Evolutionary conservation across 2,329 filamentous ascomycete genomes (phyloP).

Genomic region (Didymella pomorum): DNA sequence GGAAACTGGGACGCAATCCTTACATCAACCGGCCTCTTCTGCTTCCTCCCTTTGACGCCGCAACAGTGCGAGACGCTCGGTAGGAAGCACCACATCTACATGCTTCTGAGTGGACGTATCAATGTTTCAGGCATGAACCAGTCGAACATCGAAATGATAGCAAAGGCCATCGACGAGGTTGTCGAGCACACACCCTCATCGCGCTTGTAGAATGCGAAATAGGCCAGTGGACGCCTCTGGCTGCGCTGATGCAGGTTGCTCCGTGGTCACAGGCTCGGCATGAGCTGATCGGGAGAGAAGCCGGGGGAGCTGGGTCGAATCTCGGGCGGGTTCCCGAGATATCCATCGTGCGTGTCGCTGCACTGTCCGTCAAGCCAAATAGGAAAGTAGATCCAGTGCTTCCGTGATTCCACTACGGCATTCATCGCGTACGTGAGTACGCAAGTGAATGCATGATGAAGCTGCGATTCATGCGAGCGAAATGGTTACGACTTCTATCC

Average conservation of each 20-base stretch:
- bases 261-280: background rate
- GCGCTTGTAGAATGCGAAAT: background rate
- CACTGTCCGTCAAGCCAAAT: background rate
- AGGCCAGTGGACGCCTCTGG: background rate
- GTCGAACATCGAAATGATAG: conserved; percentile 28
- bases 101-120: conserved; percentile 35
- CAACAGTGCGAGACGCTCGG: conserved; percentile 28
- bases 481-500: background rate
- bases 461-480: background rate
- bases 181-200: conserved; percentile 1
- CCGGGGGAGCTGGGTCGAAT: background rate
- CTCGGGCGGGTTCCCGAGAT: conserved; percentile 8
- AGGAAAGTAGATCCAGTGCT: conserved; percentile 12
- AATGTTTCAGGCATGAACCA: conserved; percentile 37
- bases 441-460: background rate
- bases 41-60: background rate
- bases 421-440: background rate
- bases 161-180: conserved; percentile 30
- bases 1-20: background rate
- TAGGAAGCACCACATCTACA: conserved; percentile 32
- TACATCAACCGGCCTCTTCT: background rate
- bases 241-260: background rate
- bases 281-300: conserved; percentile 6
- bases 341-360: background rate
- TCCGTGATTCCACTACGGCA: background rate